Evolutionary conservation across 140 eudicot species (phyloP), one percentile per base, ranked within the genome.

Genomic region (Cichorium intybus): DNA sequence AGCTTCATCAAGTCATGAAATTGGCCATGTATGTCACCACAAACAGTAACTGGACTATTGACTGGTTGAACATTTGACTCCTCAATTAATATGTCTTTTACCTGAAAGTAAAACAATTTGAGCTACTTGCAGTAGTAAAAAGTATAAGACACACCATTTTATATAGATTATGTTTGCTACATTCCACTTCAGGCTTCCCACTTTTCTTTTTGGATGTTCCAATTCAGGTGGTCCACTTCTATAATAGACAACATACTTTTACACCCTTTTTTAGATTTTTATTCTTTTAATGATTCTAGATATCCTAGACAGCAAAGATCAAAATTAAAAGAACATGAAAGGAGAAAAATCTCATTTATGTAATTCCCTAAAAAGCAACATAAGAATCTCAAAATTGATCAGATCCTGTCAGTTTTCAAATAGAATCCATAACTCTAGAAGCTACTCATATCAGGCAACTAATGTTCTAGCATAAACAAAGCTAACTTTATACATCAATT

Each of bases 51-150:
- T 33, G 99, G 99, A 69, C 99, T 88, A 72, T 92, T 92, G 16
- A 92, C 98, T 34, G 99, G 99, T 77, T 92, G 99, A 70, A 92
- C 99, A 77, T 92, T 92, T 41, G 99, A 92, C 83, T 92, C 99
- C 85, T 92, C 99, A 47, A 92, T 88, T 72, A 92, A 77, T 28
- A 92, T 92, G 63, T 92, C 99, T 77, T 92, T 92, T 11, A 92
- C 99, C 99, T 92, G 87, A 24, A 73, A 73, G 50, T 37, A 46
- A 49, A 27, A 70, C 1, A 55, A 23, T 23, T 14, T 68, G 43
- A 60, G 74, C 37, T 55, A 39, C 46, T 33, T 56, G 39, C 26
- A 52, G 3, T 57, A 69, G 20, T 46, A 31, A 60, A 46, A 24
- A 56, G 41, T 24, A 65, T 55, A 28, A n/a, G n/a, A n/a, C n/a